Percentiles rank a stretch among this genome's conserved stretches.
Conservation (phyloP, 305 asterid genomes). For the Fraxinus velutina region DNA sequence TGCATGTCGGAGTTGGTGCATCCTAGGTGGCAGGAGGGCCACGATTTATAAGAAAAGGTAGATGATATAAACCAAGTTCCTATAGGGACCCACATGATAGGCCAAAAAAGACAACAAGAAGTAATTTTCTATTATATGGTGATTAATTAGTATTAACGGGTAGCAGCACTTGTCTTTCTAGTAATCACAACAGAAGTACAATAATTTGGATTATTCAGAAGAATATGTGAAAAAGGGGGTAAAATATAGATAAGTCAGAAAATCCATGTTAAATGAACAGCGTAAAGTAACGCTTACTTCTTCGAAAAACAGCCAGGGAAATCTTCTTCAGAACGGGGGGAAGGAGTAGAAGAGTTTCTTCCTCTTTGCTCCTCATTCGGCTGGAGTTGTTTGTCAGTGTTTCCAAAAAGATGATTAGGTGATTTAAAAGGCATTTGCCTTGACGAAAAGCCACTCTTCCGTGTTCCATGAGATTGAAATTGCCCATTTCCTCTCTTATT, state of each 20-base stretch:
- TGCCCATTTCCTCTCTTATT: conserved; percentile 29
- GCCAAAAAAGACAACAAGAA: conserved; percentile 5
- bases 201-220: neutral
- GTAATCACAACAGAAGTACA: neutral
- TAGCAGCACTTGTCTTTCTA: neutral
- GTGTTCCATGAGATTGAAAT: conserved; percentile 29
- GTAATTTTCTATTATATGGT: neutral
- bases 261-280: conserved; percentile 14
- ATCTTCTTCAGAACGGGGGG: conserved; percentile 35
- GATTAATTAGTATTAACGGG: neutral
- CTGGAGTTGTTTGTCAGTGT: conserved; percentile 28
- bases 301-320: conserved; percentile 24
- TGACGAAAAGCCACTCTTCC: conserved; percentile 36
- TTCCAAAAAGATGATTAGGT: conserved; percentile 37
- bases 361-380: conserved; percentile 36
- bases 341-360: conserved; percentile 30
- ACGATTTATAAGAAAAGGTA: neutral
- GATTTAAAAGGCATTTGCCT: conserved; percentile 49
- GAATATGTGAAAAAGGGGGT: neutral
- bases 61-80: neutral
- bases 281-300: conserved; percentile 35
- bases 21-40: neutral
- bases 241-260: conserved; percentile 9
- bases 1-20: neutral
- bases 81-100: neutral